Conservation (phyloP, 2,329 filamentous ascomycete species). For the Fusarium hostae region DNA sequence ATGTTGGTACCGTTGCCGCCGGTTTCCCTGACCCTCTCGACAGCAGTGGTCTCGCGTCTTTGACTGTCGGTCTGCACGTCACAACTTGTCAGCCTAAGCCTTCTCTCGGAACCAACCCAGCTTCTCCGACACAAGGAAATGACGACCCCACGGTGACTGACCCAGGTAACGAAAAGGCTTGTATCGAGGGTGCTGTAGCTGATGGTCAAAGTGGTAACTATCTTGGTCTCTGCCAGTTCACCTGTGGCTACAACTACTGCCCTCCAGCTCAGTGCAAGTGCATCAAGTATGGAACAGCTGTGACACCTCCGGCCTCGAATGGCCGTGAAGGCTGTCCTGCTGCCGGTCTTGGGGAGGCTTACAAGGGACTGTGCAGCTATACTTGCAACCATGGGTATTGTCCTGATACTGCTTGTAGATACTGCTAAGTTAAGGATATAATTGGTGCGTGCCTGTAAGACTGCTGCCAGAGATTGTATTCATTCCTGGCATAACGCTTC, state of each 20-base stretch:
- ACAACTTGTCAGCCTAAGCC: conserved; percentile 47
- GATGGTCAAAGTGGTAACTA: conserved; percentile 49
- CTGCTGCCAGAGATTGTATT: background rate
- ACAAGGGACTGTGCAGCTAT: conserved; percentile 59
- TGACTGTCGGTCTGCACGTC: conserved; percentile 47
- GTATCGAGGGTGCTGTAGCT: conserved; percentile 44
- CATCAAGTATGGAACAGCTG: conserved; percentile 45
- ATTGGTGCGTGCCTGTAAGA: rapidly evolving
- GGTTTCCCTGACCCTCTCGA: conserved; percentile 44
- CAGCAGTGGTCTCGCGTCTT: conserved; percentile 41
- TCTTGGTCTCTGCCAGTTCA: conserved; percentile 50
- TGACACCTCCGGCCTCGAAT: conserved; percentile 40
- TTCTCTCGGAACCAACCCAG: conserved; percentile 46
- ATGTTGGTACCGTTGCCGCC: conserved; percentile 61
- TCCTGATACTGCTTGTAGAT: conserved; percentile 48
- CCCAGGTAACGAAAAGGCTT: conserved; percentile 28
- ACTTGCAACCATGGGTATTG: conserved; percentile 60
- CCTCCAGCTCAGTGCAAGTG: conserved; percentile 51
- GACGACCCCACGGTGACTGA: conserved; percentile 15
- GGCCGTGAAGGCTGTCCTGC: conserved; percentile 49
- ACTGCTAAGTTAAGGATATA: conserved; percentile 6
- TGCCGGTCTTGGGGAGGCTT: conserved; percentile 49
- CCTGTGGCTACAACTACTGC: conserved; percentile 49
- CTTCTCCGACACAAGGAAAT: conserved; percentile 52
- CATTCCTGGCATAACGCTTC: background rate